These are phyloP conservation scores for Saccharomyces hybrid DNA, from an alignment of 1,139 yeast species.

Conservation along the genomic window DNA sequence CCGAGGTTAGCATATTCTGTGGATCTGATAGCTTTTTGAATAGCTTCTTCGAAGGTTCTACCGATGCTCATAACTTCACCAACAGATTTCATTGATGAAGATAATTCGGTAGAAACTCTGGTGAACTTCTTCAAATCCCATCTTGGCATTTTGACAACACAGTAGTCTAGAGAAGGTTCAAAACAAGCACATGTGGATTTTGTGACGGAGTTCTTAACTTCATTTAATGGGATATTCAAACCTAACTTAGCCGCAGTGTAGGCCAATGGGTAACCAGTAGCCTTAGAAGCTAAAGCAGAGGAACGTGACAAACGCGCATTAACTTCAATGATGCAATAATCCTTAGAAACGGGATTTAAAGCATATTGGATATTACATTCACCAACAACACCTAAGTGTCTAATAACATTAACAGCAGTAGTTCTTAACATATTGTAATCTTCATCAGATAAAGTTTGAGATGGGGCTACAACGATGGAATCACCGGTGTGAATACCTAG, in stretches of 20 bases:
- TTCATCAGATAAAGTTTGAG: constrained; percentile 94
- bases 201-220: constrained; percentile 89
- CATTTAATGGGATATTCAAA: constrained; percentile 85
- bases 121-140: constrained; percentile 98
- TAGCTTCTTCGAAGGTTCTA: constrained; percentile 95
- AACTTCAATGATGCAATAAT: constrained; percentile 95
- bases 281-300: constrained; percentile 96
- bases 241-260: constrained; percentile 98
- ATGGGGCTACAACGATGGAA: constrained; percentile 97
- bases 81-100: constrained; percentile 96
- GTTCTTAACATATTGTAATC: constrained; percentile 98
- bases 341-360: constrained; percentile 86
- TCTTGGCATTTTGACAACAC: constrained; percentile 97
- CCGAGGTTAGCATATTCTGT: constrained; percentile 94
- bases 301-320: constrained; percentile 97
- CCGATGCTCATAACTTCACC: constrained; percentile 99
- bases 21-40: constrained; percentile 95
- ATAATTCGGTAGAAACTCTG: constrained; percentile 79
- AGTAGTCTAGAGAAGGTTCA: constrained; percentile 96
- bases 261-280: constrained; percentile 97
- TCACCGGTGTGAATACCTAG: constrained; percentile 99
- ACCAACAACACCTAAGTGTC: constrained; percentile 98
- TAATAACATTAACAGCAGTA: constrained; percentile 93
- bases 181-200: constrained; percentile 94
- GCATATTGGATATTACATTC: constrained; percentile 99